Percentiles rank a stretch among this genome's conserved stretches.
Evolutionary conservation across 257 asterid species (phyloP).

Genomic region (Primulina eburnea): DNA sequence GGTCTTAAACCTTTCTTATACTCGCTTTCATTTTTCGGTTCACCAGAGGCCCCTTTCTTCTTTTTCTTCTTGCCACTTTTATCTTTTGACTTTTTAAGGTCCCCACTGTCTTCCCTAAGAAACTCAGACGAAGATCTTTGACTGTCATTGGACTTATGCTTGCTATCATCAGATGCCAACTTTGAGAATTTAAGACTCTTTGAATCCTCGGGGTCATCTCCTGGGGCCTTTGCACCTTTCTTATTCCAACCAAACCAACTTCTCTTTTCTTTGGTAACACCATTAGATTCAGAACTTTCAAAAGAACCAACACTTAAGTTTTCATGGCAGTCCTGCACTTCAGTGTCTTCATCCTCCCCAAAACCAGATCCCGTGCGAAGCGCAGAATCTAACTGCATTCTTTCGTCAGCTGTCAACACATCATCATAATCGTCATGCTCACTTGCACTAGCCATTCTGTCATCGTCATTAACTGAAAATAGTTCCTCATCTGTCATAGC

Average conservation of each 20-base stretch:
- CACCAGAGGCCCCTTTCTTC: slow-evolving; percentile 58
- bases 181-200: slow-evolving; percentile 70
- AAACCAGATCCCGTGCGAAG: slow-evolving; percentile 73
- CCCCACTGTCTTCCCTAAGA: slow-evolving; percentile 63
- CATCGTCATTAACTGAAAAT: slow-evolving; percentile 79
- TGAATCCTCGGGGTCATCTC: slow-evolving; percentile 81
- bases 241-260: slow-evolving; percentile 92
- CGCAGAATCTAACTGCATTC: slow-evolving; percentile 90
- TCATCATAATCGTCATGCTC: slow-evolving; percentile 71
- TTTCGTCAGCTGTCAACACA: slow-evolving; percentile 93
- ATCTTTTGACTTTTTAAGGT: slow-evolving; percentile 72
- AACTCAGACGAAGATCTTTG: slow-evolving; percentile 67
- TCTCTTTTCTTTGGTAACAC: slow-evolving; percentile 77
- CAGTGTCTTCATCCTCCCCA: slow-evolving; percentile 72
- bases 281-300: slow-evolving; percentile 74
- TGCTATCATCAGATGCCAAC: slow-evolving; percentile 70
- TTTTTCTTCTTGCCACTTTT: slow-evolving; percentile 85
- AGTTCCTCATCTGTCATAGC: slow-evolving; percentile 99
- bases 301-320: slow-evolving; percentile 59
- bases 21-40: slow-evolving; percentile 58
- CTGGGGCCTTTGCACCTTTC: slow-evolving; percentile 65
- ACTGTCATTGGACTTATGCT: slow-evolving; percentile 56
- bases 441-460: slow-evolving; percentile 51
- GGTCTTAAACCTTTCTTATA: slow-evolving; percentile 95
- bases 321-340: slow-evolving; percentile 67